Evolutionary conservation across 306 rosid species (phyloP).

Genomic region (Quercus rubra): DNA sequence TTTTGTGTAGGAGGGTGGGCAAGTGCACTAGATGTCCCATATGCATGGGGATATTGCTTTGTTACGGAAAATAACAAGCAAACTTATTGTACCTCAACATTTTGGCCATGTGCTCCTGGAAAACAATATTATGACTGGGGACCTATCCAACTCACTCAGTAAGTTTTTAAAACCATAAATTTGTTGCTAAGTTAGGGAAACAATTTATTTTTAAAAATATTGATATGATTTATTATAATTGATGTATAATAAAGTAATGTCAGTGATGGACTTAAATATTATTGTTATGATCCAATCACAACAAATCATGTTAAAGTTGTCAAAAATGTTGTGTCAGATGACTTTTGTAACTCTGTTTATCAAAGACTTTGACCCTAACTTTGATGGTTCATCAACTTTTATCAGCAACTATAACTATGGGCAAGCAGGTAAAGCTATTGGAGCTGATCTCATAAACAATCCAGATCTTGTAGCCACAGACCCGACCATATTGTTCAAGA

Average conservation of each 20-base stretch:
- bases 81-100: constrained; percentile 19
- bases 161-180: not conserved
- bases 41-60: constrained; percentile 70
- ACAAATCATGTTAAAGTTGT: not conserved
- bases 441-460: constrained; percentile 42
- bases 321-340: not conserved
- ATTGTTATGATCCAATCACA: too few species aligned
- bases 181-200: not conserved
- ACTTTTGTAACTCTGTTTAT: too few species aligned
- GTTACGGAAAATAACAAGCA: constrained; percentile 17
- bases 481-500: constrained; percentile 46
- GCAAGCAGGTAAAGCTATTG: constrained; percentile 45
- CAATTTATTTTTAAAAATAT: too few species aligned
- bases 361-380: not conserved
- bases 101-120: constrained; percentile 49
- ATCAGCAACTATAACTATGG: constrained; percentile 59
- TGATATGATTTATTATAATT: too few species aligned
- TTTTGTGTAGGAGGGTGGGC: constrained; percentile 1
- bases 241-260: too few species aligned
- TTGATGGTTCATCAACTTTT: not conserved
- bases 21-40: constrained; percentile 58
- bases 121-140: constrained; percentile 57
- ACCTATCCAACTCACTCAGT: constrained; percentile 58
- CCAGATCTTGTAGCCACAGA: constrained; percentile 60
- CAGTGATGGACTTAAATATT: too few species aligned